Evolutionary conservation across 2,329 filamentous ascomycete genomes (phyloP).

Genomic region (Malbranchea cinnamomea): DNA sequence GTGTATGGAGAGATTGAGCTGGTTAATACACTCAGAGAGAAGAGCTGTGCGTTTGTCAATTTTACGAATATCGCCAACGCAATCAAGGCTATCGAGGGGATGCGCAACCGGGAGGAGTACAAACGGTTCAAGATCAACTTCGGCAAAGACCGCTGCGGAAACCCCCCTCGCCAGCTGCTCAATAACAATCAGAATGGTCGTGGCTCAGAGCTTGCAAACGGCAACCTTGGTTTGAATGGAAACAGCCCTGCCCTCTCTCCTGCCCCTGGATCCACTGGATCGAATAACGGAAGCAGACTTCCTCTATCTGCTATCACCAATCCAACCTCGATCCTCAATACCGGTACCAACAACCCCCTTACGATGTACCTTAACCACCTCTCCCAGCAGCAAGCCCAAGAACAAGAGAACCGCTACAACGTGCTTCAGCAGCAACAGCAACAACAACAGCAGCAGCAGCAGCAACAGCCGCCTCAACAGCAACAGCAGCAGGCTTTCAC

Average conservation of each 20-base stretch:
- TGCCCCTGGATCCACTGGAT: slow-evolving; percentile 39
- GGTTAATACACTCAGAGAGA: slow-evolving; percentile 90
- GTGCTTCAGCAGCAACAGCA: slow-evolving; percentile 28
- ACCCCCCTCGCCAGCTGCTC: slow-evolving; percentile 77
- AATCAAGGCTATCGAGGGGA: slow-evolving; percentile 96
- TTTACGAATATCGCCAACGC: slow-evolving; percentile 99
- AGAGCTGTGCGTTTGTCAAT: slow-evolving; percentile 98
- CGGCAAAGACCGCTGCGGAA: slow-evolving; percentile 94
- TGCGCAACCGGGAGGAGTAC: slow-evolving; percentile 91
- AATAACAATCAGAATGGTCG: slow-evolving; percentile 52
- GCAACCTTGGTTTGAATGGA: slow-evolving; percentile 37
- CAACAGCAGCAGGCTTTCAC: slow-evolving; percentile 49
- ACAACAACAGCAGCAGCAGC: slow-evolving; percentile 46
- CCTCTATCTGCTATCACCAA: slow-evolving; percentile 39
- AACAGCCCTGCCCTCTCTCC: slow-evolving; percentile 38
- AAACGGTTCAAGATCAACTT: slow-evolving; percentile 99
- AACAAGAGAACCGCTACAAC: slow-evolving; percentile 42
- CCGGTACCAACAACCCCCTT: slow-evolving; percentile 67
- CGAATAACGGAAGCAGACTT: slow-evolving; percentile 43
- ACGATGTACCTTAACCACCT: slow-evolving; percentile 87
- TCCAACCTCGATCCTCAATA: slow-evolving; percentile 62
- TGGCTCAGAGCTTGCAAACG: slow-evolving; percentile 40
- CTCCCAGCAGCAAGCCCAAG: slow-evolving; percentile 42
- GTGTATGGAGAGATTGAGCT: slow-evolving; percentile 97
- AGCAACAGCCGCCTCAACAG: slow-evolving; percentile 46